Percentiles rank a stretch among this genome's conserved stretches.
Evolutionary conservation across 2,329 filamentous ascomycete genomes (phyloP).

Genomic region (Aspergillus quadrilineatus): DNA sequence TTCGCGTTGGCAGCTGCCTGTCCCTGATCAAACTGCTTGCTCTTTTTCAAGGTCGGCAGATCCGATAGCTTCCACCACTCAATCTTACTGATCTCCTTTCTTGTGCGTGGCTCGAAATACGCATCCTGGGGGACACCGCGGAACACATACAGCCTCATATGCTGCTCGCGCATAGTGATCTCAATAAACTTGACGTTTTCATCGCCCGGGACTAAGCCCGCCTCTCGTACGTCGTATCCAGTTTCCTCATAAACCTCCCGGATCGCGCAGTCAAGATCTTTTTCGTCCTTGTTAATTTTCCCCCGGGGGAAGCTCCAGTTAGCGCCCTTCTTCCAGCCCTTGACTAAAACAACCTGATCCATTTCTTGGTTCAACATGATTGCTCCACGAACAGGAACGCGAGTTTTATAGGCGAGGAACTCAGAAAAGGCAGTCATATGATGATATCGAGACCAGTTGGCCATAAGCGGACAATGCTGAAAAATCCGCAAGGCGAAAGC

Average conservation of each 20-base stretch:
- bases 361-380: conserved; percentile 92
- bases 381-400: conserved; percentile 88
- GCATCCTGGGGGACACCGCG: conserved; percentile 84
- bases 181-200: conserved; percentile 79
- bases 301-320: conserved; percentile 96
- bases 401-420: conserved; percentile 90
- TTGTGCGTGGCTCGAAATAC: conserved; percentile 80
- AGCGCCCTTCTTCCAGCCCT: conserved; percentile 95
- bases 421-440: conserved; percentile 83
- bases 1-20: conserved; percentile 63
- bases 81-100: conserved; percentile 97
- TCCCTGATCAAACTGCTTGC: conserved; percentile 64
- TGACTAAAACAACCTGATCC: conserved; percentile 90
- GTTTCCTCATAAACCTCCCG: conserved; percentile 97
- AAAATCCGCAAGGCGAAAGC: conserved; percentile 89
- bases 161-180: conserved; percentile 86
- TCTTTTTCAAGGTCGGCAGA: conserved; percentile 76
- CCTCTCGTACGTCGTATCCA: conserved; percentile 74
- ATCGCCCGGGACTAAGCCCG: conserved; percentile 72
- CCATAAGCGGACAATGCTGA: conserved; percentile 86
- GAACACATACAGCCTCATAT: conserved; percentile 90
- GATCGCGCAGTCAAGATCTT: conserved; percentile 88
- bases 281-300: conserved; percentile 97
- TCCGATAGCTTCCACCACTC: conserved; percentile 91
- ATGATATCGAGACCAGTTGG: conserved; percentile 72